Evolutionary conservation across 1,284 basidiomycete species (phyloP).

Genomic region (Cryptococcus sp.): DNA sequence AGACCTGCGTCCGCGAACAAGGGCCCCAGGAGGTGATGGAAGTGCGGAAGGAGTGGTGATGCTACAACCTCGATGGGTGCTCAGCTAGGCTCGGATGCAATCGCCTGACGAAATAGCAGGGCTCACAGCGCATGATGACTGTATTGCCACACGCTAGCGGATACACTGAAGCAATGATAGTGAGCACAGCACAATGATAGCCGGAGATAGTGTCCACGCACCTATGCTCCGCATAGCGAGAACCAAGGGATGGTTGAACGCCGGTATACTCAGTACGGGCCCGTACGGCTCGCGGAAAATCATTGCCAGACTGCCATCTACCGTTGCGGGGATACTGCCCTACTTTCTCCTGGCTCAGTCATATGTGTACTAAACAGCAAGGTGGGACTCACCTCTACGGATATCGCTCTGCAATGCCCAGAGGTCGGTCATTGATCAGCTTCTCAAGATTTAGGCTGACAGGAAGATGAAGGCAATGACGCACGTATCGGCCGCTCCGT

Average conservation of each 20-base stretch:
- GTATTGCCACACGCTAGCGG: slow-evolving; percentile 43
- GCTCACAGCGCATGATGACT: slow-evolving; percentile 35
- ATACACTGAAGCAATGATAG: slow-evolving; percentile 27
- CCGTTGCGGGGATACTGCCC: slow-evolving; percentile 33
- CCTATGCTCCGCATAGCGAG: slow-evolving; percentile 37
- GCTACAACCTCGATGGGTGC: slow-evolving; percentile 8
- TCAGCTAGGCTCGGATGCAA: not conserved
- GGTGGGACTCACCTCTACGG: slow-evolving; percentile 20
- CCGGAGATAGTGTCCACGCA: slow-evolving; percentile 10
- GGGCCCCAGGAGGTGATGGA: slow-evolving; percentile 27
- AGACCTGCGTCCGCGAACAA: slow-evolving; percentile 59
- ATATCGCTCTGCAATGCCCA: slow-evolving; percentile 21
- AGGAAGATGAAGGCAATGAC: not conserved
- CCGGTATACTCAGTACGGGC: slow-evolving; percentile 36
- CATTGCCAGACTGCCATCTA: slow-evolving; percentile 28
- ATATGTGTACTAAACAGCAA: not conserved
- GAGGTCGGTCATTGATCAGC: not conserved
- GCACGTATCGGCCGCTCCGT: slow-evolving; percentile 30
- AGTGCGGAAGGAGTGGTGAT: slow-evolving; percentile 32
- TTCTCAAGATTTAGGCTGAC: too few relatives aligned
- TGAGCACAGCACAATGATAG: not conserved
- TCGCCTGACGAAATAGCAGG: not conserved
- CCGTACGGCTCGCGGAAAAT: slow-evolving; percentile 37
- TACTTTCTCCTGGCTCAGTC: not conserved
- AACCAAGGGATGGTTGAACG: slow-evolving; percentile 40